Evolutionary conservation across 2,329 filamentous ascomycete species (phyloP).

Genomic region (Diaporthe sp.): DNA sequence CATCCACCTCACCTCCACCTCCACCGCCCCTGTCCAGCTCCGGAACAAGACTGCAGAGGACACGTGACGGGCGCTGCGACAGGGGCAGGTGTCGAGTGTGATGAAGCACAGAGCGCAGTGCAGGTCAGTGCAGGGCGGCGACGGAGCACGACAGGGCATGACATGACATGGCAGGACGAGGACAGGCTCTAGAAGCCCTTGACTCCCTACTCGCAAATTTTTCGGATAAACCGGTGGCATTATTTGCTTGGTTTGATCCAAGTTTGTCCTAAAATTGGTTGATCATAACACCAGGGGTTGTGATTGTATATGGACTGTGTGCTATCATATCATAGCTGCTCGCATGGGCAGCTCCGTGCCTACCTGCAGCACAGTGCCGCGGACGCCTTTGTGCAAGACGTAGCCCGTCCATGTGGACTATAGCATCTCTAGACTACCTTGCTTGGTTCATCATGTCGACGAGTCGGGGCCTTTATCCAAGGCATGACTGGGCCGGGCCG

Average conservation of each 20-base stretch:
- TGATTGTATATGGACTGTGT: constrained; percentile 5
- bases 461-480: neutral
- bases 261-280: constrained; percentile 16
- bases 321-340: constrained; percentile 12
- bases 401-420: neutral
- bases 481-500: neutral
- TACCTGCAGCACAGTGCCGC: neutral
- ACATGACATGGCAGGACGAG: neutral
- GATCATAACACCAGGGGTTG: constrained; percentile 25
- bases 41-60: neutral
- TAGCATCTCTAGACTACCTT: neutral
- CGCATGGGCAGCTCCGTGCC: neutral
- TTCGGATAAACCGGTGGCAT: constrained; percentile 26
- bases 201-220: constrained; percentile 23
- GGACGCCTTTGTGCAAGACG: neutral
- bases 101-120: neutral
- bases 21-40: neutral
- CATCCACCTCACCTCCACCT: neutral
- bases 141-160: neutral
- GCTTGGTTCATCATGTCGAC: neutral
- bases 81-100: constrained; percentile 1
- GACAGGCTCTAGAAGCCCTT: neutral
- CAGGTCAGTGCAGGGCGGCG: neutral
- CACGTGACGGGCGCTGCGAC: constrained; percentile 17
- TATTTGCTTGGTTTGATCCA: constrained; percentile 21